Percentiles rank a stretch among this genome's conserved stretches.
These are phyloP conservation scores for Thielaviopsis ethacetica DNA, from an alignment of 2,329 filamentous ascomycete species.

Conservation along the genomic window DNA sequence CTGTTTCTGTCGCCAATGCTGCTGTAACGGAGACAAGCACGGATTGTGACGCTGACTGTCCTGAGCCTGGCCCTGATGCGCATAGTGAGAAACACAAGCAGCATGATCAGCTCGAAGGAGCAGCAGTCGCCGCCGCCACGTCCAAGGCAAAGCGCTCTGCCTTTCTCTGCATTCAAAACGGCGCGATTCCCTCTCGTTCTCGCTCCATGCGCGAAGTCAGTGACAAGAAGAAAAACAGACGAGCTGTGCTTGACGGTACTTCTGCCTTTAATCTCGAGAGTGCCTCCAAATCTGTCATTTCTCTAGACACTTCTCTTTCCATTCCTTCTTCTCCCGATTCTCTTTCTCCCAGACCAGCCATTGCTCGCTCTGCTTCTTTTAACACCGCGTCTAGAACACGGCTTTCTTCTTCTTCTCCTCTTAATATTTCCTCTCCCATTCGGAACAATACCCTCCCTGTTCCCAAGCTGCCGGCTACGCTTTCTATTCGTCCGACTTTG, in stretches of 20 bases:
- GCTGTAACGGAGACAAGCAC: not conserved
- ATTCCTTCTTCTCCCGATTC: not conserved
- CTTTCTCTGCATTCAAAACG: conserved; percentile 7
- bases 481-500: not conserved
- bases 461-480: not conserved
- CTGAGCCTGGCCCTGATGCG: not conserved
- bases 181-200: conserved; percentile 1
- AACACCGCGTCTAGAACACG: too few relatives aligned
- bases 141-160: not conserved
- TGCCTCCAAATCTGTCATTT: not conserved
- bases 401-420: conserved; percentile 6
- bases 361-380: not conserved
- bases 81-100: conserved; percentile 4
- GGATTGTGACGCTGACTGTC: not conserved
- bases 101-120: conserved; percentile 11
- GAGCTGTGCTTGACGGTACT: not conserved
- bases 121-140: too few relatives aligned
- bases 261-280: not conserved
- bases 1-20: not conserved
- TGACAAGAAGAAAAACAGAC: conserved; percentile 1
- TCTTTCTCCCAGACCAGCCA: not conserved
- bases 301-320: not conserved
- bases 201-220: conserved; percentile 5
- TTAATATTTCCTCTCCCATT: too few relatives aligned
- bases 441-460: not conserved